Base-by-base conservation (phyloP, 2,329 filamentous ascomycete species). In the Epichloe aotearoae region DNA sequence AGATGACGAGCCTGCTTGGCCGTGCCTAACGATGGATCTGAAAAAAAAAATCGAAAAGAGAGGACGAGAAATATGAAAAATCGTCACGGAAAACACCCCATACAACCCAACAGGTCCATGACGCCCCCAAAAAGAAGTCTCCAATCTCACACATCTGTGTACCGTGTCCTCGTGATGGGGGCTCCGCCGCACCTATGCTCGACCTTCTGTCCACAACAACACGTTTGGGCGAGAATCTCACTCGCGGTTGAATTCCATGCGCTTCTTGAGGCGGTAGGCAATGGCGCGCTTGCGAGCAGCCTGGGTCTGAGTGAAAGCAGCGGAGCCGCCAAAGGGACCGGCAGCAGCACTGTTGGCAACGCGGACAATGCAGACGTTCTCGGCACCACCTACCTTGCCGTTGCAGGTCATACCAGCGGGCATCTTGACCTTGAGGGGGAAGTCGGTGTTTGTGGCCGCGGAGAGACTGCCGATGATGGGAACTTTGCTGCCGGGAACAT, bases 291-390 rank as follows among this genome's bases (percentile, higher is more conserved):
- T 83, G 66, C 75, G 72, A 17, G 76, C 76, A 15, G 71, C 70
- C 14, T 73, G 50, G 50, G 71, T 73, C 72, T 82, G 78, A 1
- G 79, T 83, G 64, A 85, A 84, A 34, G 80, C 81, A 34, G 73
- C 79, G 14, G 77, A 80, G 49, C 82, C 82, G 59, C 82, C 82
- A 55, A 86, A 85, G 20, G 82, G 82, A 5, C 81, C 81, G 10
- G 81, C 79, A 17, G 73, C 66, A 12, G 82, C 77, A 3, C 65
- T 59, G 69, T 86, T 86, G 61, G 79, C 75, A 52, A 85, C 69
- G 52, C 80, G 76, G 34, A 82, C 79, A 52, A 85, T 66, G 68
- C 82, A 86, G 58, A 85, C 80, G 58, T 81, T 80, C 53, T 69
- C 58, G n/a, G 73, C 80, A 33, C 77, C 79, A 48, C 73, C 81